Evolutionary conservation across 2,329 filamentous ascomycete species (phyloP).

Genomic region (Ceratocystis cubensis): DNA sequence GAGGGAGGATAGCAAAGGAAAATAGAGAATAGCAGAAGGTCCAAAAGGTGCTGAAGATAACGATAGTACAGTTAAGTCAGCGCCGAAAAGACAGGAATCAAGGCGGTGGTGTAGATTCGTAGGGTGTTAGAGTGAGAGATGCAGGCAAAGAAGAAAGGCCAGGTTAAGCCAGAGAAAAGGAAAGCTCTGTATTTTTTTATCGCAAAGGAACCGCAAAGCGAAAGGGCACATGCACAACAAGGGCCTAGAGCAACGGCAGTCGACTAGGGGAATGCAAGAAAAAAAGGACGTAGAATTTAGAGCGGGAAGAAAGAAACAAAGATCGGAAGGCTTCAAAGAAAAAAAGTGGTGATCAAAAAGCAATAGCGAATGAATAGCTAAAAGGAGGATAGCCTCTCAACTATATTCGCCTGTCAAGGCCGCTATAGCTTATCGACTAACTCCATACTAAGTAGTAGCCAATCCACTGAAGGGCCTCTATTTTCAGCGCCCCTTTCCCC

Average conservation of each 20-base stretch:
- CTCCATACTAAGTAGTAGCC: neutral
- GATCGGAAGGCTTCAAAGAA: neutral
- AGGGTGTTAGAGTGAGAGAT: neutral
- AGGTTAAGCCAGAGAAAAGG: slow-evolving; percentile 20
- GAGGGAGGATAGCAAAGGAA: neutral
- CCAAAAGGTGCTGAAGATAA: neutral
- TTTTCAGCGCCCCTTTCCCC: neutral
- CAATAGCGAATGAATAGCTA: neutral
- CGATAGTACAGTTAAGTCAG: neutral
- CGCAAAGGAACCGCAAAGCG: neutral
- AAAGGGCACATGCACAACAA: neutral
- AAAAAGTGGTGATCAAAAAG: neutral
- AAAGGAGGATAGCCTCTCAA: too few relatives aligned
- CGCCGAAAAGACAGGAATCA: too few relatives aligned
- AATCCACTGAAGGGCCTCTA: neutral
- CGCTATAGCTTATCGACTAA: neutral
- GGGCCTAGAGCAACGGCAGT: neutral
- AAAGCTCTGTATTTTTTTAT: slow-evolving; percentile 7
- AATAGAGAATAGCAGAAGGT: neutral
- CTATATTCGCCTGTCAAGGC: too few relatives aligned
- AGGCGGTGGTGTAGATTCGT: too few relatives aligned
- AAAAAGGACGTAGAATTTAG: neutral
- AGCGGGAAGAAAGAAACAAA: neutral
- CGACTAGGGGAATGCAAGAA: neutral
- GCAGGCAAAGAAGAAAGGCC: slow-evolving; percentile 8